These are phyloP conservation scores for Coemansia sp. DNA, from an alignment of 192 early-diverging fungal species.

Conservation along the genomic window DNA sequence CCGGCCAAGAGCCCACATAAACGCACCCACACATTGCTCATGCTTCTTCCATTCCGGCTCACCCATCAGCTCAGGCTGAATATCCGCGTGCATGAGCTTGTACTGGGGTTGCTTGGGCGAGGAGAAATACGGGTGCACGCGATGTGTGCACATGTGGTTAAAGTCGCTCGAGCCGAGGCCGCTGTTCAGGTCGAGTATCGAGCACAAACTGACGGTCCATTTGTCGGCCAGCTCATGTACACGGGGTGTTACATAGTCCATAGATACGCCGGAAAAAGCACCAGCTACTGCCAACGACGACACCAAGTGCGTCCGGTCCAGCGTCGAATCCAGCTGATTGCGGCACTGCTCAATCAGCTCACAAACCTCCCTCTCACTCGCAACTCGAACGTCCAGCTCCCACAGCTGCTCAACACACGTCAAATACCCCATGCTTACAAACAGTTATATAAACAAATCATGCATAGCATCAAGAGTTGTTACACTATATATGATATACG, in stretches of 20 bases:
- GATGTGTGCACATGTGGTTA: constrained; percentile 5
- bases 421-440: not conserved
- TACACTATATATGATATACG: not conserved
- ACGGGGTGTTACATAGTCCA: constrained; percentile 19
- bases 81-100: not conserved
- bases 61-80: constrained; percentile 11
- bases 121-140: constrained; percentile 40
- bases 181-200: constrained; percentile 1
- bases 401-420: not conserved
- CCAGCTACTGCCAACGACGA: constrained; percentile 30
- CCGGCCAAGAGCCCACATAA: constrained; percentile 29
- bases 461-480: not conserved
- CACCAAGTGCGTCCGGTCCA: constrained; percentile 5
- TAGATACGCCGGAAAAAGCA: constrained; percentile 13
- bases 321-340: not conserved
- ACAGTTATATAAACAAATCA: not conserved
- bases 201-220: constrained; percentile 14
- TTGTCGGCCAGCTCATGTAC: constrained; percentile 4
- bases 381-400: not conserved
- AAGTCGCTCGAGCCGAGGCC: constrained; percentile 8
- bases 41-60: constrained; percentile 18
- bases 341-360: not conserved
- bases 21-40: constrained; percentile 30
- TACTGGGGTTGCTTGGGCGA: not conserved
- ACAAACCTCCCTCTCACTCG: not conserved